Conservation (phyloP, 208 protist species). For the Acanthamoeba lenticulata region DNA sequence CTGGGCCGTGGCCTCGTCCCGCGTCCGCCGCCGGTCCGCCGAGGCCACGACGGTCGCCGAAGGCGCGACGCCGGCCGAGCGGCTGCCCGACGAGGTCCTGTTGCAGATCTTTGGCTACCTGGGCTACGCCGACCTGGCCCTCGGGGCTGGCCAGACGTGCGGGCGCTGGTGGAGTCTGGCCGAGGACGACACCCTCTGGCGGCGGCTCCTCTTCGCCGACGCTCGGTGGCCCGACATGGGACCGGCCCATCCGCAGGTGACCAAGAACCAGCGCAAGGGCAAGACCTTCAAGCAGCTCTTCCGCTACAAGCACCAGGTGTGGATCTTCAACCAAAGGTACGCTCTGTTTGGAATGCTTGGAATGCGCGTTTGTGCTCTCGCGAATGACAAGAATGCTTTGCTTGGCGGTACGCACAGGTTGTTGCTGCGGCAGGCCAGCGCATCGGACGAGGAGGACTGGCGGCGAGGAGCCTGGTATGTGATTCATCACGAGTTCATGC, state of each 20-base stretch:
- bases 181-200: slow-evolving; percentile 4
- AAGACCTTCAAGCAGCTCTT: slow-evolving; percentile 20
- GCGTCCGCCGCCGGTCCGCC: background rate
- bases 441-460: background rate
- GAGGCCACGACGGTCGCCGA: background rate
- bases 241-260: background rate
- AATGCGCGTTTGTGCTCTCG: too few relatives aligned
- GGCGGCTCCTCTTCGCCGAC: background rate
- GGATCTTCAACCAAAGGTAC: background rate
- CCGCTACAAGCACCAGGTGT: background rate
- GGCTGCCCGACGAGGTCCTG: background rate
- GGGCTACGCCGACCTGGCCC: background rate
- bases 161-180: background rate
- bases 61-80: background rate
- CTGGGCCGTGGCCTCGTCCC: background rate
- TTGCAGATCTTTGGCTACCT: background rate
- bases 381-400: too few relatives aligned
- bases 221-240: background rate
- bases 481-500: slow-evolving; percentile 38
- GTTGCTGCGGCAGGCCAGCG: background rate
- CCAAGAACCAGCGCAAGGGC: background rate
- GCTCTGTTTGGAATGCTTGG: too few relatives aligned
- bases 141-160: background rate
- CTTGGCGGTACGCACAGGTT: background rate
- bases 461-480: background rate